Evolutionary conservation across 352 stramenopile species (phyloP).

Genomic region (Globisporangium viniferum): DNA sequence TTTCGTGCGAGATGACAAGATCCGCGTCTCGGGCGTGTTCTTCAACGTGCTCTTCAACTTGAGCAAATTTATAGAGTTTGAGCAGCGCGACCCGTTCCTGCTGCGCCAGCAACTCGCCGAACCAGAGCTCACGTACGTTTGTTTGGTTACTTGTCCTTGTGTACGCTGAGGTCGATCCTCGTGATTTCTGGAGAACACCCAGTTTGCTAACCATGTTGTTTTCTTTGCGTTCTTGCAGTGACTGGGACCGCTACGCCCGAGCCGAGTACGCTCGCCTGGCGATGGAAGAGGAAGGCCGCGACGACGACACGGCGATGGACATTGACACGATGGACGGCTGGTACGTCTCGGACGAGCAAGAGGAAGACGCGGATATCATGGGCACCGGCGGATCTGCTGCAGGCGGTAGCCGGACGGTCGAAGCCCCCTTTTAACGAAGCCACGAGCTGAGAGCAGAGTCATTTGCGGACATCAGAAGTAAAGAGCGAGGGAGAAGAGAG

Average conservation of each 20-base stretch:
- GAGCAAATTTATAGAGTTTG: constrained; percentile 99
- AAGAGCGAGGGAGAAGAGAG: background rate
- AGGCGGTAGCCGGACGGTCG: constrained; percentile 51
- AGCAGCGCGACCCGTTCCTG: constrained; percentile 97
- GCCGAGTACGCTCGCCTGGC: constrained; percentile 96
- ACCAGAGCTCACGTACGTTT: constrained; percentile 79
- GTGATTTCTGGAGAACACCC: too few species aligned
- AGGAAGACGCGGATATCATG: constrained; percentile 64
- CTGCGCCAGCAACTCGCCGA: constrained; percentile 92
- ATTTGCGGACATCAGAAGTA: background rate
- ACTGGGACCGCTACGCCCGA: constrained; percentile 98
- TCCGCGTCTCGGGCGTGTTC: constrained; percentile 93
- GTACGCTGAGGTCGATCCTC: background rate
- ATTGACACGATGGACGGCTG: constrained; percentile 89
- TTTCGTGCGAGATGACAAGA: constrained; percentile 84
- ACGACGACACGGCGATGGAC: constrained; percentile 86
- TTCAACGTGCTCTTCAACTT: constrained; percentile 99
- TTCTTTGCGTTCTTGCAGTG: constrained; percentile 31
- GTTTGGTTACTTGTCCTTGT: constrained; percentile 4
- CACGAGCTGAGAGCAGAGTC: background rate
- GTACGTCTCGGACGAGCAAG: constrained; percentile 83
- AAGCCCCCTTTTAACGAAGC: constrained; percentile 57
- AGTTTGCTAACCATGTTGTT: background rate
- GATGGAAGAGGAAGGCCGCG: constrained; percentile 95
- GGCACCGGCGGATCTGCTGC: constrained; percentile 19